Evolutionary conservation across 371 early-diverging fungal genomes (phyloP).

Genomic region (Mucor irregularis): DNA sequence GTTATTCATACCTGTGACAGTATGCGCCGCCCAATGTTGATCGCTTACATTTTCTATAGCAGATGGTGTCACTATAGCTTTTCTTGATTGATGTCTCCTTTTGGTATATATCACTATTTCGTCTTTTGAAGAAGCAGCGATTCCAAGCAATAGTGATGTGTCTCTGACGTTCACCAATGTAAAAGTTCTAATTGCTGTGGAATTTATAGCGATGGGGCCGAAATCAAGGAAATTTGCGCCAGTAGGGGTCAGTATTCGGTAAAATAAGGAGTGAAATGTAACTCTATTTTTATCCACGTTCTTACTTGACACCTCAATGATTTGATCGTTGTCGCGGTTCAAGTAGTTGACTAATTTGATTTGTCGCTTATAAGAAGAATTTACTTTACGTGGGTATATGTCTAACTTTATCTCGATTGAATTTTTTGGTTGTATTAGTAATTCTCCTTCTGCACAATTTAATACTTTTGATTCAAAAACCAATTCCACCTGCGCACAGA

Average conservation of each 20-base stretch:
- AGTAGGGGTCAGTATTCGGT: slow-evolving; percentile 82
- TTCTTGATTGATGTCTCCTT: slow-evolving; percentile 16
- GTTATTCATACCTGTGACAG: neutral
- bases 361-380: slow-evolving; percentile 94
- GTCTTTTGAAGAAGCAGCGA: slow-evolving; percentile 66
- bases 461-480: slow-evolving; percentile 91
- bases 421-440: slow-evolving; percentile 81
- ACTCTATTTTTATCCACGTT: slow-evolving; percentile 94
- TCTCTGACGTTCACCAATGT: slow-evolving; percentile 81
- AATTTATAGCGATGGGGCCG: slow-evolving; percentile 81
- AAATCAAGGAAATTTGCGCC: slow-evolving; percentile 93
- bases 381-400: slow-evolving; percentile 94
- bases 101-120: slow-evolving; percentile 62
- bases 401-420: slow-evolving; percentile 86
- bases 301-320: slow-evolving; percentile 88
- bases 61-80: neutral
- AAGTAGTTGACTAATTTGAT: slow-evolving; percentile 87
- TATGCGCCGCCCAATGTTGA: neutral
- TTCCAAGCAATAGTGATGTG: slow-evolving; percentile 50
- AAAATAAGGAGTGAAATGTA: slow-evolving; percentile 94
- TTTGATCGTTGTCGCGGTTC: slow-evolving; percentile 87
- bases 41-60: neutral
- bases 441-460: slow-evolving; percentile 74
- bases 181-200: slow-evolving; percentile 77
- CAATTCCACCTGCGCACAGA: slow-evolving; percentile 84